Conservation (phyloP, 176 grass and related monocot species). For the Cenchrus americanus region DNA sequence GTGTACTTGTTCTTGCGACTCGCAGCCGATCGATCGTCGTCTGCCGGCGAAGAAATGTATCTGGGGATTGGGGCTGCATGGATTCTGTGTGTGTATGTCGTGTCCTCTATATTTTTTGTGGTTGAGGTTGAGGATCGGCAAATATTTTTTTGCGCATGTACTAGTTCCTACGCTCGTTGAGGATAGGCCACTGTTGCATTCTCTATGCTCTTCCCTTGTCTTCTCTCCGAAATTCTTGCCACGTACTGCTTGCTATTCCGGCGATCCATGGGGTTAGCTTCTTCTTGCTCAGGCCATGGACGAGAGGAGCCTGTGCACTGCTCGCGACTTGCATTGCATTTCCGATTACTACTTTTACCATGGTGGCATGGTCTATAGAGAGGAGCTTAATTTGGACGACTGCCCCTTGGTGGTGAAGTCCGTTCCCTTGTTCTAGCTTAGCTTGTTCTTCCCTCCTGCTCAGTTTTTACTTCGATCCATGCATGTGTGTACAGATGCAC, state of each 20-base stretch:
- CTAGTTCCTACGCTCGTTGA: background rate
- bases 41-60: constrained; percentile 17
- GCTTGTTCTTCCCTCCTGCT: background rate
- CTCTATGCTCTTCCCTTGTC: constrained; percentile 1
- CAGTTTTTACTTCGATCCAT: constrained; percentile 2
- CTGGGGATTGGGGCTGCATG: constrained; percentile 49
- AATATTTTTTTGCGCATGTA: constrained; percentile 23
- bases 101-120: constrained; percentile 41
- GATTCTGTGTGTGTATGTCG: constrained; percentile 14
- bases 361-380: background rate
- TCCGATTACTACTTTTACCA: background rate
- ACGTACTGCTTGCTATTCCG: background rate
- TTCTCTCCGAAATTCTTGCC: background rate
- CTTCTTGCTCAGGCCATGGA: background rate
- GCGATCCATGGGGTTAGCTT: background rate
- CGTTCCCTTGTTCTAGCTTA: background rate
- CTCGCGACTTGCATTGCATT: background rate
- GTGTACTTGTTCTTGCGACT: background rate
- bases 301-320: background rate
- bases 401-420: background rate
- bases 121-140: background rate
- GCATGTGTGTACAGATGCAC: constrained; percentile 6
- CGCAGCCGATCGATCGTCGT: background rate
- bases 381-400: background rate
- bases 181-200: constrained; percentile 46